Evolutionary conservation across 345 rosid genomes (phyloP), one percentile per base, ranked within the genome.

Genomic region (Lumnitzera racemosa): DNA sequence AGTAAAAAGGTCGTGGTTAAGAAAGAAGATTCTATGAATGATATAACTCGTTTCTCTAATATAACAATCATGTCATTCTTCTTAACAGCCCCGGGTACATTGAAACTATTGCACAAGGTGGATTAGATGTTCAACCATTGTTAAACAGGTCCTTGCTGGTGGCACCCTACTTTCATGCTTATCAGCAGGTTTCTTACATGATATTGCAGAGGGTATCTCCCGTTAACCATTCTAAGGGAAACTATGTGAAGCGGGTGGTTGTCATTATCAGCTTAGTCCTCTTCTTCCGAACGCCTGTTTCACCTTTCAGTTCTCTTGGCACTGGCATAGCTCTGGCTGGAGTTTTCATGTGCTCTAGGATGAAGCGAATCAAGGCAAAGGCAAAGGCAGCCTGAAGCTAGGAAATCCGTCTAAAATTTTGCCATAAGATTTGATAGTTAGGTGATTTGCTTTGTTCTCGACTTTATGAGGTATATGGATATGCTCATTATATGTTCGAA

Each of bases 141-240:
- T 77, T 72, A 15, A 57, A 62, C 17, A 80, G 95, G 80, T 79
- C 96, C 58, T 79, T 94, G 43, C 25, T 88, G 15, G 99, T 90
- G 50, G 92, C 99, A 11, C 84, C 90, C 58, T 86, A 85, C 74
- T 94, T 84, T 84, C 99, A 94, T 74, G 99, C 97, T 23, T 90
- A 94, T 74, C 99, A 94, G 76, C 99, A 94, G 84, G 84, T 80
- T 63, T 76, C 84, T 2, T 80, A 76, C 62, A 80, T 80, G 84
- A 80, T 80, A 55, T 54, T 80, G 63, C 75, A 73, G 55, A 80
- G 84, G 62, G 81, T 80, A 57, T 80, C 81, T 36, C 84, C 84
- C 23, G 84, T 80, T 46, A 80, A 81, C 27, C 84, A 80, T 69
- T 76, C 84, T 0, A 79, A 76, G 20, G 84, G 81, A 14, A 80